Base-by-base conservation (phyloP, 139 green algal species). In the Coelastrella sp. region DNA sequence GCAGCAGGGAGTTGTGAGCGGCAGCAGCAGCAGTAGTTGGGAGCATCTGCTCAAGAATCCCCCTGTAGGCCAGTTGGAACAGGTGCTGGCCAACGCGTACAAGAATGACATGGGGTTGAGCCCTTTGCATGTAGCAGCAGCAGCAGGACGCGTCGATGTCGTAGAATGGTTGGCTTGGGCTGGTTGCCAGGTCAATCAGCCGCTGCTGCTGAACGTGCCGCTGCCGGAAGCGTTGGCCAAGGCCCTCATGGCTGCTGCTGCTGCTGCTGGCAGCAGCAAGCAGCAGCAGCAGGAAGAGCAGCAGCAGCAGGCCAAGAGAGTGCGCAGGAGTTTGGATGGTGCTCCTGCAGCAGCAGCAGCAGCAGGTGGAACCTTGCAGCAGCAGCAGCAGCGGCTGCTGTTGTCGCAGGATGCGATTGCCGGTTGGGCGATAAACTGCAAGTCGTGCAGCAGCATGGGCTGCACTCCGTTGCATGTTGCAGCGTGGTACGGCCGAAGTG, bases 51-150 rank as follows among this genome's bases (percentile, higher is more conserved):
- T 64, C 6, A 19, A 19, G 17, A 64, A 32, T n/a, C 53, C 53
- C 2, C 53, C 53, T 9, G 19, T 5, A 32, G 53, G 53, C 6
- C 17, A 32, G 21, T 27, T 64, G 17, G 53, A 64, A 9, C 51
- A 51, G 72, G 6, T 81, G 73, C 48, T 67, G 48, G 48, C 30
- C n/a, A n/a, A 68, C 21, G 13, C 17, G 32, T 15, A 9, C 23
- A 45, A 69, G 11, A 82, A 53, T 34, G 35, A 35, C 66, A 60
- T 51, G 35, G 75, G 75, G 25, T 40, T 82, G 23, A 82, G 53
- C 35, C 75, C 75, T 2, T 60, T 82, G 51, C 75, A 82, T 57
- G 75, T 72, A n/a, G 75, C 75, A 72, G 75, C 75, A 53, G 75
- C 75, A 82, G 75, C 75, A 53, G 75, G 53, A 3, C 23, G 75